Evolutionary conservation across 257 asterid species (phyloP), one percentile per base, ranked within the genome.

Genomic region (Primulina eburnea): DNA sequence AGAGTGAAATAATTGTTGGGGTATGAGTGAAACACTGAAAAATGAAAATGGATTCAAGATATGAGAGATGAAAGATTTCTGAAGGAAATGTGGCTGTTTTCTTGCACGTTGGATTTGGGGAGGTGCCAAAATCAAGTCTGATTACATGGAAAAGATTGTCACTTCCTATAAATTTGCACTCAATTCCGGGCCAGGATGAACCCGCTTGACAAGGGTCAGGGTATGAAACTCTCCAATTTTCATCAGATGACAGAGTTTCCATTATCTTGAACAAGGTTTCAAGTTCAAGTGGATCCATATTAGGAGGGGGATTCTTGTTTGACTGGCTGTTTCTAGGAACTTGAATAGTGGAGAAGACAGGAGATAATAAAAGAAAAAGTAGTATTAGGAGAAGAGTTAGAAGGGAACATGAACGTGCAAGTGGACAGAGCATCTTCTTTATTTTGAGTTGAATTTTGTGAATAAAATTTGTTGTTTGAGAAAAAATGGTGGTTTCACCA

Each of bases 71-170:
- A 50, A 91, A 89, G 70, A 91, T 87, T 32, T 83, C 79, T 12
- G 87, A 37, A 71, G 97, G 97, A 69, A 91, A 91, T 34, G 80
- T 77, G 60, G 95, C 89, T 14, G 89, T 65, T n/a, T 65, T 73
- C 68, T 82, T 86, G 89, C 97, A 91, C 1, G 83, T 18, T n/a
- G 97, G 96, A 57, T 91, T 86, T 4, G 97, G 97, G 0, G 82
- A 65, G 70, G 80, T 78, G 38, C 97, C 97, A 56, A 91, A 76
- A 76, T 91, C 93, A 34, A 91, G 95, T 76, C 97, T 79, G 4
- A 80, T 76, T 21, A 91, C 96, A 60, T 87, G 96, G 71, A 43
- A 47, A 20, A 62, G 80, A 66, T 62, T 71, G 62, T 78, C 88
- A 29, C 9, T 17, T 3, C 53, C 67, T 3, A 69, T 69, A 7